Percentiles rank a stretch among this genome's conserved stretches.
phyloP scores from a whole-genome alignment of 2,329 filamentous ascomycete species.

The Colletotrichum cordylinicola region DNA sequence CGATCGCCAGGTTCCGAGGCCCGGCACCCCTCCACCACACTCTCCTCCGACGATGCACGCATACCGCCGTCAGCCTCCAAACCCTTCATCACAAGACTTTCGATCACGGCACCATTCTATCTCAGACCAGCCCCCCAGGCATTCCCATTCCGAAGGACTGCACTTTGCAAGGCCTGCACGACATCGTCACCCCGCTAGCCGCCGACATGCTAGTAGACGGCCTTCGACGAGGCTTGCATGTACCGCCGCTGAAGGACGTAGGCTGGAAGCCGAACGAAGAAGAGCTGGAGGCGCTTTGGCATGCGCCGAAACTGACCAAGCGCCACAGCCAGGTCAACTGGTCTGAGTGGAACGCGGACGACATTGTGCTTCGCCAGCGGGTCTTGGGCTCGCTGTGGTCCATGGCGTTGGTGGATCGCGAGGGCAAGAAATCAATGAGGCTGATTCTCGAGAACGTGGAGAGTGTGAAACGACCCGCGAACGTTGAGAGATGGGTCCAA shows the following conservation, averaged over 20 bases:
- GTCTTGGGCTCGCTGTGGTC: constrained; percentile 75
- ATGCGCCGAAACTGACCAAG: constrained; percentile 78
- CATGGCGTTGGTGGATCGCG: constrained; percentile 28
- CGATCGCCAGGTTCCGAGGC: constrained; percentile 70
- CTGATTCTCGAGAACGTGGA: constrained; percentile 44
- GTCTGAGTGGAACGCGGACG: constrained; percentile 52
- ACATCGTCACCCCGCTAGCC: constrained; percentile 66
- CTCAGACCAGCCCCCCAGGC: constrained; percentile 68
- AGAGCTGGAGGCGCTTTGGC: constrained; percentile 30
- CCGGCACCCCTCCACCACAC: constrained; percentile 87
- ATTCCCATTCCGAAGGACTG: constrained; percentile 53
- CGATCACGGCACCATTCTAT: constrained; percentile 79
- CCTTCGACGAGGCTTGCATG: constrained; percentile 67
- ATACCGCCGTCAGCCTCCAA: constrained; percentile 83
- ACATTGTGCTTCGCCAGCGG: constrained; percentile 60
- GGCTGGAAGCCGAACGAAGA: constrained; percentile 30
- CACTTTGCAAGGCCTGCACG: constrained; percentile 45
- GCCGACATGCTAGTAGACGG: constrained; percentile 73
- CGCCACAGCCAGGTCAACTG: constrained; percentile 69
- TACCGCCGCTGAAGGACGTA: constrained; percentile 60
- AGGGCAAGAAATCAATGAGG: constrained; percentile 33
- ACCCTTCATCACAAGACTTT: constrained; percentile 80
- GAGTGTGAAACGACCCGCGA: constrained; percentile 14
- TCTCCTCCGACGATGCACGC: constrained; percentile 65
- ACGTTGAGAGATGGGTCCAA: background rate